These are phyloP conservation scores for Populus hybrid DNA, from an alignment of 441 rosid species.

Conservation along the genomic window DNA sequence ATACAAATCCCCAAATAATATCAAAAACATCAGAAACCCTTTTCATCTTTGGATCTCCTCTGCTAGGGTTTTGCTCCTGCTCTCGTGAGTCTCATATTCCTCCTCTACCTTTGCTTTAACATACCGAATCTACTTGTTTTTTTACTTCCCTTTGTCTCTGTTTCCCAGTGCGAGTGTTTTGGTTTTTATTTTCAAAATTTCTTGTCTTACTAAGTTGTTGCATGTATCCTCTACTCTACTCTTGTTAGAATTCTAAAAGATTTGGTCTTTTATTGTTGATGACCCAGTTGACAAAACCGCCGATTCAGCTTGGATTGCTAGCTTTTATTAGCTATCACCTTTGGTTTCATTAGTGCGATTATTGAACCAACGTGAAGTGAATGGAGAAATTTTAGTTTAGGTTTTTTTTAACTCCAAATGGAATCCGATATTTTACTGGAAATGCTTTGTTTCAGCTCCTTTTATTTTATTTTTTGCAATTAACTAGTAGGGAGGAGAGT, in stretches of 20 bases:
- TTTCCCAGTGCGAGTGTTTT: not conserved
- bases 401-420: not conserved
- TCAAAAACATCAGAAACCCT: not conserved
- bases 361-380: not conserved
- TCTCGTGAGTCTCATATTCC: slow-evolving; percentile 17
- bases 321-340: not conserved
- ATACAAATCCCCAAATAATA: not conserved
- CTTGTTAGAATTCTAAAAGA: not conserved
- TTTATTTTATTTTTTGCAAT: not conserved
- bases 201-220: not conserved
- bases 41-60: slow-evolving; percentile 11
- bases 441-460: not conserved
- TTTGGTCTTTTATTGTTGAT: not conserved
- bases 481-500: not conserved
- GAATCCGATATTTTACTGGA: not conserved
- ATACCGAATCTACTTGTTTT: not conserved
- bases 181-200: not conserved
- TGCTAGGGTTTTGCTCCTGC: slow-evolving; percentile 35
- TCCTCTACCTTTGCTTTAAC: not conserved
- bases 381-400: not conserved
- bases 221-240: not conserved
- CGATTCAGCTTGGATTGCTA: not conserved
- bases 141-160: too few species aligned
- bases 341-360: slow-evolving; percentile 6
- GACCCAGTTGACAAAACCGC: not conserved